phyloP scores from a whole-genome alignment of 2,329 filamentous ascomycete species.

The Penicillium sp. region DNA sequence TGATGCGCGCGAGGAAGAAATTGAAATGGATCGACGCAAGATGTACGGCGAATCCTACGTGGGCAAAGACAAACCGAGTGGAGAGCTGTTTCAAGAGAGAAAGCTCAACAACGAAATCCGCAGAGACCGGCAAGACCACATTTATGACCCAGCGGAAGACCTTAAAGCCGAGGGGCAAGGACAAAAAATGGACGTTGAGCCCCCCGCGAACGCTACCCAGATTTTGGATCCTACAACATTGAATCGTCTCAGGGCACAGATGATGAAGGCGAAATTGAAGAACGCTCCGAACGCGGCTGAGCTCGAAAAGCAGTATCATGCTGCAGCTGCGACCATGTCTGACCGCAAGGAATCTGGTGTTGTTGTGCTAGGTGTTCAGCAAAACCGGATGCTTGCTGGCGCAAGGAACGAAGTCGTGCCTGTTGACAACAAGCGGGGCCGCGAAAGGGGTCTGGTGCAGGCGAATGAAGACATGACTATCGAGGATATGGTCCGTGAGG shows the following conservation, averaged over 20 bases:
- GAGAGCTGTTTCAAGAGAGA: slow-evolving; percentile 79
- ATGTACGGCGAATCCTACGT: slow-evolving; percentile 84
- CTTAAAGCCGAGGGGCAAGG: slow-evolving; percentile 52
- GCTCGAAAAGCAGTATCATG: slow-evolving; percentile 81
- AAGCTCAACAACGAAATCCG: slow-evolving; percentile 59
- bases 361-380: slow-evolving; percentile 81
- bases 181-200: slow-evolving; percentile 57
- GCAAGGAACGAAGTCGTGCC: slow-evolving; percentile 72
- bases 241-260: slow-evolving; percentile 86
- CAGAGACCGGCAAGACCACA: slow-evolving; percentile 30
- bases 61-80: slow-evolving; percentile 81
- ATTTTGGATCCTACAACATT: slow-evolving; percentile 73
- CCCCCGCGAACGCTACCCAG: slow-evolving; percentile 49
- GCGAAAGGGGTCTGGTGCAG: slow-evolving; percentile 78
- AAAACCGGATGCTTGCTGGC: slow-evolving; percentile 82
- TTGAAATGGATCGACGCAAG: slow-evolving; percentile 79
- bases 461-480: slow-evolving; percentile 96
- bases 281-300: slow-evolving; percentile 71
- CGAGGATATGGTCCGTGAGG: slow-evolving; percentile 95
- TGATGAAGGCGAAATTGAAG: slow-evolving; percentile 93
- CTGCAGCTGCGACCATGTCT: slow-evolving; percentile 64
- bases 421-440: slow-evolving; percentile 75
- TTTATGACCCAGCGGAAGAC: slow-evolving; percentile 37
- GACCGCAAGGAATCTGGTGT: slow-evolving; percentile 62
- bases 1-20: slow-evolving; percentile 86